These are phyloP conservation scores for Ocimum tenuiflorum DNA, from an alignment of 257 asterid genomes.

Conservation along the genomic window DNA sequence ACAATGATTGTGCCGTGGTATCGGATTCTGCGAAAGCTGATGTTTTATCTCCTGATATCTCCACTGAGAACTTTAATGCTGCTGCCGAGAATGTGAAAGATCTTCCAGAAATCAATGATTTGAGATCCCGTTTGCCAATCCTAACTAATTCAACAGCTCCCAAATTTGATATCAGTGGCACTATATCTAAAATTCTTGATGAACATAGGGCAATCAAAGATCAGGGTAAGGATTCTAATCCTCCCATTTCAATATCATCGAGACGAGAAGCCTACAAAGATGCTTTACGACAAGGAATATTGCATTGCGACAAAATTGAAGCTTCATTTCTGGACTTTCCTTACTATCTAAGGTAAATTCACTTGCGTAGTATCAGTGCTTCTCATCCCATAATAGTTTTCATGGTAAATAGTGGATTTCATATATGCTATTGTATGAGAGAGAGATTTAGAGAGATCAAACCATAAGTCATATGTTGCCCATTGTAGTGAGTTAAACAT, in stretches of 20 bases:
- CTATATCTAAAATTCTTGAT: slow-evolving; percentile 44
- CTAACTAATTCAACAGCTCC: slow-evolving; percentile 44
- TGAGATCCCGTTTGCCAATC: slow-evolving; percentile 48
- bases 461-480: not conserved
- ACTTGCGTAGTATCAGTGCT: not conserved
- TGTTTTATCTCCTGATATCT: slow-evolving; percentile 38
- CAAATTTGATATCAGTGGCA: slow-evolving; percentile 53
- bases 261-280: slow-evolving; percentile 73
- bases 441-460: not conserved
- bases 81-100: slow-evolving; percentile 47
- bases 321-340: slow-evolving; percentile 78
- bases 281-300: slow-evolving; percentile 49
- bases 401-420: not conserved
- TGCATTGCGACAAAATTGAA: slow-evolving; percentile 50
- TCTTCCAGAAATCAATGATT: slow-evolving; percentile 37
- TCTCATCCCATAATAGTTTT: not conserved
- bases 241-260: slow-evolving; percentile 43
- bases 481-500: not conserved
- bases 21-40: slow-evolving; percentile 38
- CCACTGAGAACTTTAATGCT: slow-evolving; percentile 38
- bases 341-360: slow-evolving; percentile 67
- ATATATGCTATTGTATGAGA: not conserved
- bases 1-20: slow-evolving; percentile 30
- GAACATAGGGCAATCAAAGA: slow-evolving; percentile 48
- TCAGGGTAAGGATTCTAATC: slow-evolving; percentile 46